A percentile compares a stretch with the other conserved stretches of the same genome.
Evolutionary conservation across 2,329 filamentous ascomycete species (phyloP).

Genomic region (Trematosphaeria pertusa): DNA sequence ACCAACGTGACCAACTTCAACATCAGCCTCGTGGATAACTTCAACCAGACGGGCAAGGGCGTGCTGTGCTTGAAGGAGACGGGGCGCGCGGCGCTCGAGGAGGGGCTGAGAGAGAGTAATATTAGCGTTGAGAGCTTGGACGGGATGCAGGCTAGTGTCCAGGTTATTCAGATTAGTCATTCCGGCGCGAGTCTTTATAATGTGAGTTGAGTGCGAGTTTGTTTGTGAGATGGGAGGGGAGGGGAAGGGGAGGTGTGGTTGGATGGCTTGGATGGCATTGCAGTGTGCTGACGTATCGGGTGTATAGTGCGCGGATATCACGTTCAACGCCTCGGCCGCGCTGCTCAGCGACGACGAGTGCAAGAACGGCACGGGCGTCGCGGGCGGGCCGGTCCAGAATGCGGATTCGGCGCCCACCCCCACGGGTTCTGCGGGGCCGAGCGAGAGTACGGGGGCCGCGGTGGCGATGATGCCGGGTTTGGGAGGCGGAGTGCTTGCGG

Average conservation of each 20-base stretch:
- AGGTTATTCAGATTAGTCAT: constrained; percentile 53
- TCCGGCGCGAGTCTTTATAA: constrained; percentile 54
- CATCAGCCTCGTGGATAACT: constrained; percentile 51
- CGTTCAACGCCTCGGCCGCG: constrained; percentile 48
- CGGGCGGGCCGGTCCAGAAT: neutral
- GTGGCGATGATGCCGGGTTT: constrained; percentile 19
- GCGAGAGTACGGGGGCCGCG: constrained; percentile 22
- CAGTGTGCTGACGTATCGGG: constrained; percentile 17
- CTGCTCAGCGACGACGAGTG: constrained; percentile 47
- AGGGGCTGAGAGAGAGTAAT: constrained; percentile 23
- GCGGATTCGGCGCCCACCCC: neutral
- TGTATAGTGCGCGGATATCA: constrained; percentile 54
- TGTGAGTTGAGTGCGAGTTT: constrained; percentile 27
- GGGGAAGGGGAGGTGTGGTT: neutral
- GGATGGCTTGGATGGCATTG: neutral
- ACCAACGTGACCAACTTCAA: constrained; percentile 53
- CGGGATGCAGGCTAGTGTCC: constrained; percentile 52
- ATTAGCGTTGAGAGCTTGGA: constrained; percentile 32
- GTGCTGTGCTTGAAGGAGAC: constrained; percentile 52
- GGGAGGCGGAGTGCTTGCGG: constrained; percentile 27
- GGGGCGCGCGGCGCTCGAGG: constrained; percentile 24
- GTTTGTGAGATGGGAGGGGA: neutral
- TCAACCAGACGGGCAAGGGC: constrained; percentile 59
- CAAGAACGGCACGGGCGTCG: constrained; percentile 49
- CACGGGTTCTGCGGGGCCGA: constrained; percentile 3